Percentiles rank a stretch among this genome's conserved stretches.
phyloP scores from a whole-genome alignment of 1,284 basidiomycete species.

The Pyrrhoderma lamaoense region DNA sequence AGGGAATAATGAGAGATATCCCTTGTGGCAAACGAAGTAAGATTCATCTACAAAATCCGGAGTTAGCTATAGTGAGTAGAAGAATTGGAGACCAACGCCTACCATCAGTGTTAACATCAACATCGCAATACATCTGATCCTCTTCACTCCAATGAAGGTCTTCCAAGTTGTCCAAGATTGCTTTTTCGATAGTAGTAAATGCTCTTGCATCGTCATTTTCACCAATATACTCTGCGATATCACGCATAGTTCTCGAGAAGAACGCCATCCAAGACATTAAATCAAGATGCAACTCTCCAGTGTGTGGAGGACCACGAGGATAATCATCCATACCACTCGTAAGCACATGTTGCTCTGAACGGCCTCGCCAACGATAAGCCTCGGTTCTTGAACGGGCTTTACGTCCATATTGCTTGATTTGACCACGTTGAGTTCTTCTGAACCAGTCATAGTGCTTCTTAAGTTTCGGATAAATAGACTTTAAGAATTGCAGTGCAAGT shows the following conservation, averaged over 20 bases:
- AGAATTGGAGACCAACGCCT: constrained; percentile 17
- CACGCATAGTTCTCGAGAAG: constrained; percentile 84
- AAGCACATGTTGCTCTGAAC: constrained; percentile 79
- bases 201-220: constrained; percentile 74
- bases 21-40: constrained; percentile 82
- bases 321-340: constrained; percentile 96
- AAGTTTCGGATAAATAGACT: constrained; percentile 74
- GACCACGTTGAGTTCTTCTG: constrained; percentile 85
- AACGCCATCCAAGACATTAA: constrained; percentile 94
- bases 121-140: constrained; percentile 88
- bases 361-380: constrained; percentile 92
- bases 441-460: constrained; percentile 95
- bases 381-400: constrained; percentile 78
- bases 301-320: constrained; percentile 79
- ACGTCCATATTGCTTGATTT: constrained; percentile 85
- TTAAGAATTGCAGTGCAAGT: constrained; percentile 62
- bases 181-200: constrained; percentile 70
- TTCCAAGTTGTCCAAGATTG: constrained; percentile 81
- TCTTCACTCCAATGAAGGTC: constrained; percentile 92
- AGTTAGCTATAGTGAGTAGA: background rate
- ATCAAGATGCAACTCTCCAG: constrained; percentile 89
- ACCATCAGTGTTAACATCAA: constrained; percentile 80
- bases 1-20: constrained; percentile 91
- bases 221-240: constrained; percentile 77
- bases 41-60: constrained; percentile 63